phyloP scores from a whole-genome alignment of 164 flowering plant genomes.

The Vitis cinerea region DNA sequence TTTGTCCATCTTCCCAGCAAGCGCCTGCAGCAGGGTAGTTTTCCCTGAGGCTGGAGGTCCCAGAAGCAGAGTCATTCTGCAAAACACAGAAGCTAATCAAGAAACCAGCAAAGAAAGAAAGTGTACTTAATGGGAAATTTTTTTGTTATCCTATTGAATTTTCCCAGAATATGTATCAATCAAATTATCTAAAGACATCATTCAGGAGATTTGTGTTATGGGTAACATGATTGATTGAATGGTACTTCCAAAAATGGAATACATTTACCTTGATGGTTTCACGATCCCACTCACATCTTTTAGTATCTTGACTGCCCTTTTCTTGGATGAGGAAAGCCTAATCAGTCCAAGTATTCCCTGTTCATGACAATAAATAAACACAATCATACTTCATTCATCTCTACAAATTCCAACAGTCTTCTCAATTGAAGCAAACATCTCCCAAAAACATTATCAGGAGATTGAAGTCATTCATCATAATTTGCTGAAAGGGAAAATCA shows the following conservation, averaged over 20 bases:
- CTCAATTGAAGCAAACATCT: background rate
- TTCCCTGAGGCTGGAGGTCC: constrained; percentile 33
- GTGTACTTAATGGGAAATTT: too few species aligned
- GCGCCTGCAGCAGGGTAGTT: constrained; percentile 24
- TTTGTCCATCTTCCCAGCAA: constrained; percentile 21
- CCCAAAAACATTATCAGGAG: too few species aligned
- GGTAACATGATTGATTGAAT: background rate
- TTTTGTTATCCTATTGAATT: too few species aligned
- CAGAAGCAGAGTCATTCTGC: constrained; percentile 30
- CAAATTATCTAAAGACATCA: too few species aligned
- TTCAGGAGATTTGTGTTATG: too few species aligned
- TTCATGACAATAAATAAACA: background rate
- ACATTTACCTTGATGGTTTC: constrained; percentile 23
- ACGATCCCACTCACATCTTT: constrained; percentile 24
- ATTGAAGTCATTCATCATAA: too few species aligned
- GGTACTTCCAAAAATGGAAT: background rate
- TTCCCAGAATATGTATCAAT: too few species aligned
- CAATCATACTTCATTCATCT: too few species aligned
- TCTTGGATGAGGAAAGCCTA: constrained; percentile 21
- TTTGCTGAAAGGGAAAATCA: too few species aligned
- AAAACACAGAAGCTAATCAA: background rate
- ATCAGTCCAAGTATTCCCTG: constrained; percentile 17
- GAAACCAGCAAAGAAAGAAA: background rate
- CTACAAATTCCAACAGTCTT: too few species aligned
- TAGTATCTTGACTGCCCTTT: constrained; percentile 20